A percentile compares a stretch with the other conserved stretches of the same genome.
These are phyloP conservation scores for Pholiota adiposa DNA, from an alignment of 1,284 basidiomycete genomes.

Conservation along the genomic window DNA sequence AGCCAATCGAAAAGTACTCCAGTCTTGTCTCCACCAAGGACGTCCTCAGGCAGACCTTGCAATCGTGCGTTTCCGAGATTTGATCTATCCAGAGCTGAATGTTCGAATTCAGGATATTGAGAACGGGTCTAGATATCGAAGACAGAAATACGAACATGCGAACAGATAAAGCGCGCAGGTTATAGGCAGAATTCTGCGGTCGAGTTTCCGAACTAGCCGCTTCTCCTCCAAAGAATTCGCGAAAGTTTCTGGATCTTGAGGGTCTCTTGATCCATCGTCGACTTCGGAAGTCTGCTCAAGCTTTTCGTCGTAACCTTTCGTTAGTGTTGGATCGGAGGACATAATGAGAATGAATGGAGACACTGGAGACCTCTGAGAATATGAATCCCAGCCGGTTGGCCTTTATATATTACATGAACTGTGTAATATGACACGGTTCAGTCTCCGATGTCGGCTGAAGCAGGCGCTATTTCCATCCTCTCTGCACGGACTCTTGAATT, in stretches of 20 bases:
- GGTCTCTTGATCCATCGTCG: slow-evolving; percentile 4
- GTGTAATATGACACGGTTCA: neutral
- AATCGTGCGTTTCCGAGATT: slow-evolving; percentile 80
- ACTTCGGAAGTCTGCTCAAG: slow-evolving; percentile 18
- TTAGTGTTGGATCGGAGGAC: slow-evolving; percentile 15
- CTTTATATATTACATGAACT: neutral
- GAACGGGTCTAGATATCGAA: neutral
- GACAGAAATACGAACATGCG: slow-evolving; percentile 55
- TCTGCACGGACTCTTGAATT: slow-evolving; percentile 2
- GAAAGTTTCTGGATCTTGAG: slow-evolving; percentile 8
- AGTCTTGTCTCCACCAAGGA: slow-evolving; percentile 67
- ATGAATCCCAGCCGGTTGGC: neutral
- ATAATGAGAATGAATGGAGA: slow-evolving; percentile 4
- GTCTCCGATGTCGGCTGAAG: neutral
- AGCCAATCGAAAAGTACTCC: slow-evolving; percentile 75
- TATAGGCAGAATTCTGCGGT: slow-evolving; percentile 70
- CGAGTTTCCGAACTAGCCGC: slow-evolving; percentile 66
- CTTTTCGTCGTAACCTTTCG: slow-evolving; percentile 21
- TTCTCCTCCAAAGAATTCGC: slow-evolving; percentile 48
- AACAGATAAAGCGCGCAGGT: slow-evolving; percentile 75
- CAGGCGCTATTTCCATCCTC: neutral
- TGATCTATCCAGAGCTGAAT: slow-evolving; percentile 69
- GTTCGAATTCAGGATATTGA: slow-evolving; percentile 11
- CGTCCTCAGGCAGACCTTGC: slow-evolving; percentile 67
- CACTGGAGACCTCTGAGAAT: neutral